phyloP scores from a whole-genome alignment of 129 eudicot species.

The Helianthus annuus region DNA sequence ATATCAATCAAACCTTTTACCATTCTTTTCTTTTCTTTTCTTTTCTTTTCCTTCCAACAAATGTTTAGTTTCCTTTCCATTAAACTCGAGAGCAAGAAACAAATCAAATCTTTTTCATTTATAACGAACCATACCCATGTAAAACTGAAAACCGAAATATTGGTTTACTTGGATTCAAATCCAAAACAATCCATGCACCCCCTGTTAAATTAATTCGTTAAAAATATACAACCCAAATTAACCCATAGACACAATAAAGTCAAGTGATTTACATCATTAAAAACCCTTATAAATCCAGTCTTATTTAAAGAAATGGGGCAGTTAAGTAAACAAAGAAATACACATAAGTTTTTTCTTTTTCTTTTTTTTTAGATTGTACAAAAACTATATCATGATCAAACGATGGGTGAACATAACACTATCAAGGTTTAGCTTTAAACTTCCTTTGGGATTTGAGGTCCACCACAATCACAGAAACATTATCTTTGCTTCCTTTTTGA shows the following conservation, averaged over 20 bases:
- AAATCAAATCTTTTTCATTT: too few relatives aligned
- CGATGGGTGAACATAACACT: constrained; percentile 31
- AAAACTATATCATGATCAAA: constrained; percentile 20
- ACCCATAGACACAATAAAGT: neutral
- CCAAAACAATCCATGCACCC: too few relatives aligned
- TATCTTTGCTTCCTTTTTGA: constrained; percentile 82
- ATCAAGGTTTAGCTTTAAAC: constrained; percentile 58
- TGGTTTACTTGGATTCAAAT: neutral
- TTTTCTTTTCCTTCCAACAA: too few relatives aligned
- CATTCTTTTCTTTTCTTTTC: too few relatives aligned
- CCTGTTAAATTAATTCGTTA: too few relatives aligned
- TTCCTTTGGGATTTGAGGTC: constrained; percentile 80
- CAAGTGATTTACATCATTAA: neutral
- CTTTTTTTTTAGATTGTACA: constrained; percentile 16
- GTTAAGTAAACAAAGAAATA: constrained; percentile 18
- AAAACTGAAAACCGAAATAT: neutral
- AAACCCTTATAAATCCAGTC: constrained; percentile 9
- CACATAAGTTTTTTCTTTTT: neutral
- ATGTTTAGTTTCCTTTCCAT: too few relatives aligned
- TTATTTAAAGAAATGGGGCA: neutral
- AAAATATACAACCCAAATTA: too few relatives aligned
- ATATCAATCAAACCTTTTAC: too few relatives aligned
- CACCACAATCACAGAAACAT: constrained; percentile 78
- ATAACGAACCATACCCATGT: too few relatives aligned
- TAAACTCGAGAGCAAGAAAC: too few relatives aligned